Evolutionary conservation across 139 green algal species (phyloP).

Genomic region (Picochlorum sp.): DNA sequence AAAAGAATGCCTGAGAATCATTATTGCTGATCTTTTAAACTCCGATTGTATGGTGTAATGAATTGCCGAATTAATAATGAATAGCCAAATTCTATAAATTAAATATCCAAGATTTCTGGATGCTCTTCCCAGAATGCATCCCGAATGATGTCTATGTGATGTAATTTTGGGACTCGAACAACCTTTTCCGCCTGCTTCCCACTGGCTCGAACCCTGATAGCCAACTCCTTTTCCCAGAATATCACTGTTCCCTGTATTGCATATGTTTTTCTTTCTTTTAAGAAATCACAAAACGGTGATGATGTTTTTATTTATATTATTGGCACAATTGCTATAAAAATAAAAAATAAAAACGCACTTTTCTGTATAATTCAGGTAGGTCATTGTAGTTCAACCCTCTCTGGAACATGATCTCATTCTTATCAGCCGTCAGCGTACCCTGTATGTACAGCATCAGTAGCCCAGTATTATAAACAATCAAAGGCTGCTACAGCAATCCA

Average conservation of each 20-base stretch:
- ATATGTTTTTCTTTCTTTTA: no score
- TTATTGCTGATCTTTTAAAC: not conserved
- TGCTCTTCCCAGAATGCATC: conserved; percentile 70
- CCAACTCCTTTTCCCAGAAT: conserved; percentile 13
- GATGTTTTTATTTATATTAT: conserved; percentile 70
- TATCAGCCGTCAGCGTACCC: conserved; percentile 64
- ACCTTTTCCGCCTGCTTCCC: conserved; percentile 40
- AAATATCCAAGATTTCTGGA: conserved; percentile 49
- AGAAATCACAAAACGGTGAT: conserved; percentile 73
- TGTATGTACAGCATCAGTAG: conserved; percentile 18
- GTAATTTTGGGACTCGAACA: conserved; percentile 20
- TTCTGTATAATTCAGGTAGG: conserved; percentile 74
- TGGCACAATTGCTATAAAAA: conserved; percentile 82
- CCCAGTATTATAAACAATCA: not conserved
- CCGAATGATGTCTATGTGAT: conserved; percentile 79
- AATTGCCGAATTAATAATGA: no score
- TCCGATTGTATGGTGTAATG: no score
- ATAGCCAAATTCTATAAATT: no score
- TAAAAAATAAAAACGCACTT: conserved; percentile 32
- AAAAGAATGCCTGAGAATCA: not conserved
- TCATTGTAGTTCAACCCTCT: conserved; percentile 81
- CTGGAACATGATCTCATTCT: conserved; percentile 88
- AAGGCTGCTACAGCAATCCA: no score
- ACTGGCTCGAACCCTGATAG: conserved; percentile 35
- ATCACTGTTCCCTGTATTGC: conserved; percentile 50